Percentiles rank a stretch among this genome's conserved stretches.
Evolutionary conservation across 306 rosid species (phyloP).

Genomic region (Quercus ilex): DNA sequence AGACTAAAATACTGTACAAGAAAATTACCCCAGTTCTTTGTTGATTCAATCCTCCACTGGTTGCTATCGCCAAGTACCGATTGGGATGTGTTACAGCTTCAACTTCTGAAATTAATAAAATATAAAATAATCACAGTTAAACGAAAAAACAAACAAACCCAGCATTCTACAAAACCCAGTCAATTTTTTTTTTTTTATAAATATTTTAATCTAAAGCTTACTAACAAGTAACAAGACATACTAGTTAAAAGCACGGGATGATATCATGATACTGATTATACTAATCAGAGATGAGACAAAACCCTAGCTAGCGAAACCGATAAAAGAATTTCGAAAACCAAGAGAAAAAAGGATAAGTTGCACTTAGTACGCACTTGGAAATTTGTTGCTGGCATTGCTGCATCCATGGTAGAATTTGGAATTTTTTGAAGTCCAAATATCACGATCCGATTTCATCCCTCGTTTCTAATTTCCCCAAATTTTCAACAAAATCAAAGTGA

Average conservation of each 20-base stretch:
- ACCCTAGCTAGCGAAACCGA: constrained; percentile 11
- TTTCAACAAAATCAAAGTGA: constrained; percentile 16
- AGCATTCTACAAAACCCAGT: background rate
- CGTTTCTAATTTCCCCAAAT: constrained; percentile 33
- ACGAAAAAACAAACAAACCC: constrained; percentile 9
- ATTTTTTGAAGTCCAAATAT: constrained; percentile 75
- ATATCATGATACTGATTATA: background rate
- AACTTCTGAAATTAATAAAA: constrained; percentile 49
- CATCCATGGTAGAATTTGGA: constrained; percentile 71
- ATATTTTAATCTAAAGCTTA: background rate
- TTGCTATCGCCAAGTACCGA: constrained; percentile 82
- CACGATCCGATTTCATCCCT: constrained; percentile 59
- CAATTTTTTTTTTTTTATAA: no score
- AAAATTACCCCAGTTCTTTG: constrained; percentile 93
- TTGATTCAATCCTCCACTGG: constrained; percentile 99
- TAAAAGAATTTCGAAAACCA: background rate
- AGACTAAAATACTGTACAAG: constrained; percentile 11
- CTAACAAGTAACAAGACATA: background rate
- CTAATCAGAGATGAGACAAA: background rate
- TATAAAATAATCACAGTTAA: background rate
- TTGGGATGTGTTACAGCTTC: constrained; percentile 45
- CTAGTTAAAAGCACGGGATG: background rate
- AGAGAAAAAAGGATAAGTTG: constrained; percentile 9
- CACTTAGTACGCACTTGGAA: constrained; percentile 55
- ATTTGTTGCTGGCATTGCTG: constrained; percentile 73